These are phyloP conservation scores for Phylloporus sp. DNA, from an alignment of 768 basidiomycete genomes.

Conservation along the genomic window DNA sequence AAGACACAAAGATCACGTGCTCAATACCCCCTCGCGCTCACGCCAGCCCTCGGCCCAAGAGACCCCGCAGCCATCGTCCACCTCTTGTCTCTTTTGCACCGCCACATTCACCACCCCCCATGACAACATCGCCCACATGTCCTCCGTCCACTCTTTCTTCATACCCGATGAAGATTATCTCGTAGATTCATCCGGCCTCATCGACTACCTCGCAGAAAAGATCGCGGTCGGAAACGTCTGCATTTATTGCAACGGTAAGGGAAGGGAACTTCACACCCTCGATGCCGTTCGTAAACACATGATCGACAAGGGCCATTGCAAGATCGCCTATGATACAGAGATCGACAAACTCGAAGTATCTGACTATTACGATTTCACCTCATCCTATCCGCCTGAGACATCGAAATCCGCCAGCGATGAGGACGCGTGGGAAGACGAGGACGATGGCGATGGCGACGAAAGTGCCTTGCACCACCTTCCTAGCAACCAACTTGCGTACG, in stretches of 20 bases:
- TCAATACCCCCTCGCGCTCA: slow-evolving; percentile 36
- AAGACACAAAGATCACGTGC: slow-evolving; percentile 78
- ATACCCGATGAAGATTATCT: slow-evolving; percentile 92
- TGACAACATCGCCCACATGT: slow-evolving; percentile 84
- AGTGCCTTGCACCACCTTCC: slow-evolving; percentile 40
- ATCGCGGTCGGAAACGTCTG: slow-evolving; percentile 91
- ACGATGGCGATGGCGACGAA: slow-evolving; percentile 13
- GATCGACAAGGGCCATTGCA: slow-evolving; percentile 94
- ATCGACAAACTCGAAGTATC: slow-evolving; percentile 80
- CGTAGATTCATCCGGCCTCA: slow-evolving; percentile 73
- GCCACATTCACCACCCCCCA: slow-evolving; percentile 45
- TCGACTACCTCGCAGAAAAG: slow-evolving; percentile 87
- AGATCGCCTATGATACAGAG: slow-evolving; percentile 84
- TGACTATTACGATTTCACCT: slow-evolving; percentile 89
- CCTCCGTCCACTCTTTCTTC: slow-evolving; percentile 84
- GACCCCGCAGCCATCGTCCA: slow-evolving; percentile 38
- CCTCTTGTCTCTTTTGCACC: slow-evolving; percentile 85
- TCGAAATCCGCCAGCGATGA: slow-evolving; percentile 22
- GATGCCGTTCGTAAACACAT: slow-evolving; percentile 94
- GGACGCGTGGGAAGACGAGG: slow-evolving; percentile 37
- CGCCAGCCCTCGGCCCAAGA: background rate
- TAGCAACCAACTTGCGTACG: slow-evolving; percentile 61
- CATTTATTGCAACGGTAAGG: slow-evolving; percentile 80
- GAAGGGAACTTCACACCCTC: slow-evolving; percentile 75
- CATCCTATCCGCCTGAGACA: slow-evolving; percentile 61